These are phyloP conservation scores for Quercus rubra DNA, from an alignment of 306 rosid genomes.

Conservation along the genomic window DNA sequence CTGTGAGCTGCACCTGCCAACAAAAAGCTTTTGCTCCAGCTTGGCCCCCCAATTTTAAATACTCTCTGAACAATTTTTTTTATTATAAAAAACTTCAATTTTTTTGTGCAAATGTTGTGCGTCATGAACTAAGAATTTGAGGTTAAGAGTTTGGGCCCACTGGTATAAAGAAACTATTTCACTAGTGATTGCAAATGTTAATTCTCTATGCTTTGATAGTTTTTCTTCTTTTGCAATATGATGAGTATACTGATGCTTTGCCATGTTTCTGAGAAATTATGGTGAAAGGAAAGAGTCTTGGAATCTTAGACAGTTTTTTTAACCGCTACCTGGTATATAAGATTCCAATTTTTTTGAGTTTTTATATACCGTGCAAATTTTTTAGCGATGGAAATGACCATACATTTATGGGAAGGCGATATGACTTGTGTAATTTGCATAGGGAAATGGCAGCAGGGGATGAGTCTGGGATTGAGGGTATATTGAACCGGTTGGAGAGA, in stretches of 20 bases:
- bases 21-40: no score
- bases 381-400: not conserved
- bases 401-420: not conserved
- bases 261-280: not conserved
- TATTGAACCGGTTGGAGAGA: slow-evolving; percentile 77
- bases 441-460: slow-evolving; percentile 47
- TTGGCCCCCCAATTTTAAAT: no score
- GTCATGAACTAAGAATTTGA: not conserved
- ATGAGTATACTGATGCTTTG: not conserved
- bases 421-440: slow-evolving; percentile 11
- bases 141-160: not conserved
- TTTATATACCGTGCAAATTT: not conserved
- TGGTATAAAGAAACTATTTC: no score
- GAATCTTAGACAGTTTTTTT: not conserved
- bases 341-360: not conserved
- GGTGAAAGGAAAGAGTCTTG: not conserved
- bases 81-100: not conserved
- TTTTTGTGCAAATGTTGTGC: slow-evolving; percentile 6
- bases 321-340: not conserved
- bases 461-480: slow-evolving; percentile 85
- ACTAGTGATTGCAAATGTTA: not conserved
- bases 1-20: no score
- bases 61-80: no score
- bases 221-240: not conserved
- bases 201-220: not conserved